phyloP scores from a whole-genome alignment of 805 yeast species.

The Myxozyma udenii region DNA sequence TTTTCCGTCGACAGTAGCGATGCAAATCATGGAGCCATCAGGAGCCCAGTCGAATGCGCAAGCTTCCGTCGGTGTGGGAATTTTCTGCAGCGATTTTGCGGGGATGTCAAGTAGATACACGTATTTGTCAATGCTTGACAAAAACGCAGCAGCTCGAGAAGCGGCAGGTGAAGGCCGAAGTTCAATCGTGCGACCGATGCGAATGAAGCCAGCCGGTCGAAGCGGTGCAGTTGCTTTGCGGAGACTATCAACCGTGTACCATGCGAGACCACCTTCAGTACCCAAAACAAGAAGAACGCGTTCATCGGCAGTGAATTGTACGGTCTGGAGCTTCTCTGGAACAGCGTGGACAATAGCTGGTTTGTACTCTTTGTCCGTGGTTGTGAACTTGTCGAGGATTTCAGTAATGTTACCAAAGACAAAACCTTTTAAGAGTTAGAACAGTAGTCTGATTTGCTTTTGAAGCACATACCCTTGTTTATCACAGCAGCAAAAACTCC shows the following conservation, averaged over 20 bases:
- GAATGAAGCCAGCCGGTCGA: constrained; percentile 1
- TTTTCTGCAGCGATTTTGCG: neutral
- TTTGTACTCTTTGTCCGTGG: constrained; percentile 8
- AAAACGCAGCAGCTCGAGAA: neutral
- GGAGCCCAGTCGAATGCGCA: constrained; percentile 36
- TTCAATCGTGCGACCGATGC: neutral
- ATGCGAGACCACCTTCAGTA: constrained; percentile 15
- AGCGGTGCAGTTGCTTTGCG: neutral
- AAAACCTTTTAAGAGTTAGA: constrained; percentile 24
- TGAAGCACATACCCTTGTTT: constrained; percentile 13
- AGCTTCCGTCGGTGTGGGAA: too few relatives aligned
- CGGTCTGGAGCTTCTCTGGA: constrained; percentile 14
- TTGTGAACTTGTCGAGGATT: constrained; percentile 25
- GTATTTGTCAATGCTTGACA: neutral
- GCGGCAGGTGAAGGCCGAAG: neutral
- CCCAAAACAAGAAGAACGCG: constrained; percentile 21
- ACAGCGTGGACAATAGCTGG: constrained; percentile 7
- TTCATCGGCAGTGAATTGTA: constrained; percentile 34
- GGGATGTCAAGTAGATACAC: neutral
- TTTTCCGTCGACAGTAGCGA: constrained; percentile 29
- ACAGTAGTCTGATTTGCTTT: neutral
- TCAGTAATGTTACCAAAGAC: constrained; percentile 26
- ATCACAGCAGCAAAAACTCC: constrained; percentile 34
- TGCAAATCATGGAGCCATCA: constrained; percentile 32
- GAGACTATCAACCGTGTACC: constrained; percentile 8